phyloP scores from a whole-genome alignment of 208 protist species.

The Novymonas esmeraldas region DNA sequence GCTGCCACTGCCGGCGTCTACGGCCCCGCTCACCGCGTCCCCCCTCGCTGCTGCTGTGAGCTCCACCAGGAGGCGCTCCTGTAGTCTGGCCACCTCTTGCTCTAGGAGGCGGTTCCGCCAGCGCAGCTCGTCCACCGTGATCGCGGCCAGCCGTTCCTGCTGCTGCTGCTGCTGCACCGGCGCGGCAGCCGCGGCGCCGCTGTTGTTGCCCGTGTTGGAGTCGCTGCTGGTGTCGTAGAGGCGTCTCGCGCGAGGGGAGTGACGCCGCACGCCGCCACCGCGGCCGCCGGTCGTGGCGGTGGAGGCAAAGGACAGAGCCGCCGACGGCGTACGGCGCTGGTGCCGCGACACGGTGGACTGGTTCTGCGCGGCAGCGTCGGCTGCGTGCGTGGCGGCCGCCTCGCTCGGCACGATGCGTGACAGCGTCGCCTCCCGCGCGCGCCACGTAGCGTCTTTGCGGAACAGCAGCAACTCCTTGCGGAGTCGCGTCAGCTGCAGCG shows the following conservation, averaged over 20 bases:
- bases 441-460: constrained; percentile 26
- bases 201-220: background rate
- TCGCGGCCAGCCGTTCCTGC: constrained; percentile 19
- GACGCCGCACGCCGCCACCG: background rate
- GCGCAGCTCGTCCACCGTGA: constrained; percentile 57
- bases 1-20: background rate
- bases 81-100: constrained; percentile 34
- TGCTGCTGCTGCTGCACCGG: background rate
- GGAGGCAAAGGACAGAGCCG: background rate
- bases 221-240: constrained; percentile 3
- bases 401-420: constrained; percentile 24
- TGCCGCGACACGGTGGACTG: background rate
- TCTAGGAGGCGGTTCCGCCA: constrained; percentile 50
- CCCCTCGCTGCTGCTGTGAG: constrained; percentile 12
- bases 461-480: constrained; percentile 28
- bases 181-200: background rate
- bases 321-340: background rate
- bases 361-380: background rate
- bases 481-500: constrained; percentile 10
- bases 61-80: constrained; percentile 21
- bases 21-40: background rate
- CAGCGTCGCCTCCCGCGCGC: constrained; percentile 26
- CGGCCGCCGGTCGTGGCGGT: too few relatives aligned
- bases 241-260: constrained; percentile 13
- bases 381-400: background rate